Evolutionary conservation across 805 yeast genomes (phyloP), one percentile per base, ranked within the genome.

Genomic region (Saturnispora gosingensis): DNA sequence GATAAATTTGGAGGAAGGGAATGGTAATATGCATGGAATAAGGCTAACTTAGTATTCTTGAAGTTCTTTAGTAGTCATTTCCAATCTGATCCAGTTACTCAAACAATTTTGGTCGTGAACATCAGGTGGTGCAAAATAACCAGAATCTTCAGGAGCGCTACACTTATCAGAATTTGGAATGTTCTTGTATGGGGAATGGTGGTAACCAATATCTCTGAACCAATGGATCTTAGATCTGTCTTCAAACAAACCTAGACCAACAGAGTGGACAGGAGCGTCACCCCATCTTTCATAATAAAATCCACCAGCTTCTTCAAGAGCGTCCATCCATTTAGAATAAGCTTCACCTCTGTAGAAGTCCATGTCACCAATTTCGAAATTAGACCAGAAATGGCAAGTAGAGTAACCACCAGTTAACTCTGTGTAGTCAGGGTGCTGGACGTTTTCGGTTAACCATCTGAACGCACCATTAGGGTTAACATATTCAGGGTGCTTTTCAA

Each of bases 211-310:
- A 63, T 86, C 95, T 64, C 87, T 77, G 64, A 88, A 88, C 91
- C 95, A 88, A 64, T 88, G 96, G 39, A 88, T 76, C 55, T 76
- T 74, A 15, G 74, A 68, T 61, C 78, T 83, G 60, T 85, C 89
- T 24, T 84, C 87, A 63, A 88, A 85, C 53, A 86, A 64, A 24
- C 80, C 80, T 43, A 86, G 67, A 0, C 90, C 96, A 51, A 88
- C 67, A 18, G 88, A 80, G 63, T 87, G 93, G 2, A 88, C 93
- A 1, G 96, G 96, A 0, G 95, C 95, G 70, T 88, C 96, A 4
- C 96, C 95, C 96, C 96, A 88, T 58, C 95, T 71, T 66, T 89
- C 96, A 62, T 88, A 88, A 64, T 85, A 88, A 62, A 87, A 88
- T 13, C 90, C 90, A 43, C 93, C 93, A 2, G 82, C 71, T n/a